A percentile compares a stretch with the other conserved stretches of the same genome.
phyloP scores from a whole-genome alignment of 768 basidiomycete species.

The Hemileccinum impolitum region DNA sequence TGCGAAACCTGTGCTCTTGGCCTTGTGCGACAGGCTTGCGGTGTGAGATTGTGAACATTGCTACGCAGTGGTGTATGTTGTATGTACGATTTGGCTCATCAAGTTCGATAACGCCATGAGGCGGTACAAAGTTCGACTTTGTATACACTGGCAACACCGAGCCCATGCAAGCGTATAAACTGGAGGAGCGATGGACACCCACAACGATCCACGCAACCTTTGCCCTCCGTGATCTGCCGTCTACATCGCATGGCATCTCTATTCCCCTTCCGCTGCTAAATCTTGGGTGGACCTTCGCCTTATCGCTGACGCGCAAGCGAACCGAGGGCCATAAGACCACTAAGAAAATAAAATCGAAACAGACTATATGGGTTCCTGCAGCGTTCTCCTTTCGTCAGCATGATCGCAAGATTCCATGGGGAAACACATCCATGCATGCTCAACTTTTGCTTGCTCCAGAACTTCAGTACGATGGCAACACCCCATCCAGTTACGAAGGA shows the following conservation, averaged over 20 bases:
- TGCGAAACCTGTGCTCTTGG: constrained; percentile 1
- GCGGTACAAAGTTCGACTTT: no score
- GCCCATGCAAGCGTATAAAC: neutral
- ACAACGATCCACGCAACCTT: constrained; percentile 11
- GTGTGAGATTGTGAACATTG: neutral
- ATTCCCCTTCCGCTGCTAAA: constrained; percentile 10
- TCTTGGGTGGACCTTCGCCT: constrained; percentile 16
- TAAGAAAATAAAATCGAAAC: neutral
- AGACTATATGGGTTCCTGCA: constrained; percentile 1
- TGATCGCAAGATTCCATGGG: constrained; percentile 5
- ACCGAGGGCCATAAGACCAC: neutral
- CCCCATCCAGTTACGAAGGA: neutral
- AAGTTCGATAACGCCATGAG: no score
- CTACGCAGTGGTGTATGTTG: no score
- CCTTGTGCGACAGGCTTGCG: neutral
- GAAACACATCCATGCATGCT: constrained; percentile 10
- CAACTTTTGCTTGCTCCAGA: constrained; percentile 2
- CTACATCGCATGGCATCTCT: neutral
- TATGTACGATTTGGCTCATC: no score
- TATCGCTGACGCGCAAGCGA: constrained; percentile 8
- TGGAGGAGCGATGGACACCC: constrained; percentile 17
- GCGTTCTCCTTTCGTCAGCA: constrained; percentile 9
- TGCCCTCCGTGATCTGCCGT: neutral
- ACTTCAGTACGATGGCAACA: neutral
- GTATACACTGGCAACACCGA: no score